Evolutionary conservation across 129 eudicot genomes (phyloP).

Genomic region (Oenanthe sinensis): DNA sequence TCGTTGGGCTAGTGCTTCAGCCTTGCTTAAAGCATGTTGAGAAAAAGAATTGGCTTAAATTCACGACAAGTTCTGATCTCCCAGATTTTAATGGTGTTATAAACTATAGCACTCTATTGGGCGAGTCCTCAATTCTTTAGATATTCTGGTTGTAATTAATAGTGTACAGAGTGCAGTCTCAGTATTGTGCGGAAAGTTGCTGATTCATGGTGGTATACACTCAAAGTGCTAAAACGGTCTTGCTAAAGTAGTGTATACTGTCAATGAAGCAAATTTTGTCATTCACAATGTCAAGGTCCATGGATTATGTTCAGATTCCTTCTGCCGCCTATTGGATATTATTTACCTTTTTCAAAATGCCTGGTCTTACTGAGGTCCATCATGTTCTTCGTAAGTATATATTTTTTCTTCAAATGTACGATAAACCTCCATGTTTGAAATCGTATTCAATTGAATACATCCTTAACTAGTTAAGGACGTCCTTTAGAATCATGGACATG

Average conservation of each 20-base stretch:
- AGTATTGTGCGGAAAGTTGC: background rate
- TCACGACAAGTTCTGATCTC: background rate
- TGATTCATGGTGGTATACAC: background rate
- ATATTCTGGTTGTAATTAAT: background rate
- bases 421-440: background rate
- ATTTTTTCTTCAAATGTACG: background rate
- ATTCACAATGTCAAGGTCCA: background rate
- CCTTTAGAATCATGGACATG: background rate
- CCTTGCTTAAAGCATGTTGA: conserved; percentile 6
- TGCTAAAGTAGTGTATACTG: background rate
- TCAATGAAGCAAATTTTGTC: background rate
- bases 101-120: background rate
- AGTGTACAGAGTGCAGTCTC: background rate
- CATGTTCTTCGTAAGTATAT: background rate
- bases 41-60: background rate
- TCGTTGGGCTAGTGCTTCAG: conserved; percentile 1
- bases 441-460: background rate
- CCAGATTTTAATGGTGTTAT: background rate
- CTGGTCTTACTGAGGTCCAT: background rate
- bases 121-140: background rate
- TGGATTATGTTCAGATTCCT: background rate
- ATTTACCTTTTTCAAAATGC: background rate
- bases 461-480: background rate
- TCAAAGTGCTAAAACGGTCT: background rate
- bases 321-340: background rate